Base-by-base conservation (phyloP, 768 basidiomycete species). In the Obba rivulosa region DNA sequence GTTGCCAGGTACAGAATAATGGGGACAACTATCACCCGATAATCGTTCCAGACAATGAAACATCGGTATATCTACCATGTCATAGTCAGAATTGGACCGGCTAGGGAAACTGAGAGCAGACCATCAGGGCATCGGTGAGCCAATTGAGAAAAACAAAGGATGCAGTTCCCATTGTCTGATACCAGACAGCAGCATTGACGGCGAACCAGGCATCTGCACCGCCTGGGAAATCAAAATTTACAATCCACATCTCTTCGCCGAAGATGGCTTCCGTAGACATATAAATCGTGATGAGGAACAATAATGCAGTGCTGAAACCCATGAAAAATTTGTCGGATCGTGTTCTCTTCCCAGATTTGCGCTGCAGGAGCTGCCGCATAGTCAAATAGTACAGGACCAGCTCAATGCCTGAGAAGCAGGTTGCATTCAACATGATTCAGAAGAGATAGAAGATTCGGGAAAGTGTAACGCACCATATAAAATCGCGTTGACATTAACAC, bases 61-160 rank as follows among this genome's bases (percentile, higher is more conserved):
- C 41, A 42, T 7, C 41, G 41, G 8, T 22, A 42, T 4, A 42
- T 10, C 41, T 42, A 17, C 14, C 23, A 21, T 5, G 13, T n/a
- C n/a, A n/a, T n/a, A 31, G 28, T 31, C 28, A 31, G 28, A 7
- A 31, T 13, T 31, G 7, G 13, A 13, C 28, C 7, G 13, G 7
- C 13, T 7, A 7, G 13, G 13, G 28, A 5, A 13, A 31, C 7
- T 4, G 28, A 13, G 13, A 8, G 45, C 55, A 17, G n/a, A 75
- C 73, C 56, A 76, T 56, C 45, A 74, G 45, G 0, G 53, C 71
- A 35, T 72, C 70, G 7, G 66, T 65, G 52, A 74, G 48, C 9
- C 70, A 57, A 7, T 70, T 66, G 22, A 69, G 48, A 8, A 65
- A 22, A 16, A 57, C 45, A 3, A 45, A 45, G n/a, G 56, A 48